These are phyloP conservation scores for Thalassiosira allenii DNA, from an alignment of 352 stramenopile species.

Conservation along the genomic window DNA sequence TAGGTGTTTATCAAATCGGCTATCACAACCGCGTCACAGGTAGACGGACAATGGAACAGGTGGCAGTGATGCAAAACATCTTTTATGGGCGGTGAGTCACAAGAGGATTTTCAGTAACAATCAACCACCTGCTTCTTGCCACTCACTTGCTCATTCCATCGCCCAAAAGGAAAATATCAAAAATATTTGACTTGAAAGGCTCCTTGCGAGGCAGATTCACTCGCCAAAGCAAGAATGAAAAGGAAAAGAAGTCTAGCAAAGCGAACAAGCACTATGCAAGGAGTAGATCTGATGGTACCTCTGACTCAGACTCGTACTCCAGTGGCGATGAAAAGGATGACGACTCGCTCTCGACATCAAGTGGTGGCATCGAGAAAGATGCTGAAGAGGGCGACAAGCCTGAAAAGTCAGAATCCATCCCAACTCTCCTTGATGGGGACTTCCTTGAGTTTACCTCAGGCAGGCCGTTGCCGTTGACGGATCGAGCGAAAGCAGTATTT, in stretches of 20 bases:
- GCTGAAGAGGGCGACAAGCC: slow-evolving; percentile 41
- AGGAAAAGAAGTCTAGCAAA: slow-evolving; percentile 51
- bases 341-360: slow-evolving; percentile 31
- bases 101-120: no score
- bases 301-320: slow-evolving; percentile 51
- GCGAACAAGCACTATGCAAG: slow-evolving; percentile 36
- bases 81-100: slow-evolving; percentile 1
- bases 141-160: slow-evolving; percentile 67
- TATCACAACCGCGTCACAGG: slow-evolving; percentile 91
- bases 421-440: slow-evolving; percentile 89
- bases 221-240: slow-evolving; percentile 53
- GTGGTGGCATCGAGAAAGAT: slow-evolving; percentile 54
- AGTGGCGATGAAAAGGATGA: slow-evolving; percentile 50
- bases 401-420: slow-evolving; percentile 55
- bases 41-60: slow-evolving; percentile 91
- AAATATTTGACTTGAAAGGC: slow-evolving; percentile 99
- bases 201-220: slow-evolving; percentile 94
- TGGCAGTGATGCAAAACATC: slow-evolving; percentile 89
- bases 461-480: slow-evolving; percentile 84
- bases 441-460: slow-evolving; percentile 89
- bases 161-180: slow-evolving; percentile 97
- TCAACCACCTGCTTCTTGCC: not conserved
- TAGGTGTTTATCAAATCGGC: slow-evolving; percentile 96
- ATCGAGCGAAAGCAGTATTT: slow-evolving; percentile 88
- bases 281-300: slow-evolving; percentile 47